Evolutionary conservation across 2,329 filamentous ascomycete species (phyloP), one percentile per base, ranked within the genome.

Genomic region (Diaporthe ampelina): DNA sequence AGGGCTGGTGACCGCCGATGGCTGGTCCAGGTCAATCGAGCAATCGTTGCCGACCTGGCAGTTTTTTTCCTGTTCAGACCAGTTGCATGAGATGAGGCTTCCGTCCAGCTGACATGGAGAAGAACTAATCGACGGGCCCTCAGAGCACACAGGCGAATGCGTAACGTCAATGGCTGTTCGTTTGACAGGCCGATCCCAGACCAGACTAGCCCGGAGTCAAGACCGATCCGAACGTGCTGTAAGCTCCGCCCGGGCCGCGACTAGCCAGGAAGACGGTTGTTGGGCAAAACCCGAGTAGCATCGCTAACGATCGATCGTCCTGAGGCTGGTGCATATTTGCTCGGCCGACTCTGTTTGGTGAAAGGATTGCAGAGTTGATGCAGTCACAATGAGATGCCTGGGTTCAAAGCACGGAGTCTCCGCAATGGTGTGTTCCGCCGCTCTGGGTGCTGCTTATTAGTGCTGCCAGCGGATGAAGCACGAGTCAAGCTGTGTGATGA

Each of bases 31-130:
- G 26, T 71, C 43, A 57, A 61, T 21, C 43, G 29, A 43, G 45
- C 56, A 26, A n/a, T 29, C 45, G 24, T 24, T 37, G n/a, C 56
- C 45, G 59, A 61, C 43, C 68, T 58, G 19, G 21, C 37, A 21
- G n/a, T 19, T 19, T 54, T 52, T 40, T 24, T 50, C 63, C 63
- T 40, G 10, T 40, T 68, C 63, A 68, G 63, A 68, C 63, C 63
- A 17, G 63, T 35, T 54, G 63, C 63, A 68, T 68, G 63, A 68
- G 63, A 54, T 19, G 63, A 40, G 63, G 63, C 63, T 54, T 54
- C 26, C 15, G 48, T 54, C 32, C 32, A 54, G 63, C 63, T 68
- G 63, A 68, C 63, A 68, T 54, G 63, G 63, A 17, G 32, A 26
- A 68, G 21, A 32, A 40, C 32, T 54, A 68, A 24, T 24, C 21